A percentile compares a stretch with the other conserved stretches of the same genome.
Evolutionary conservation across 805 yeast species (phyloP).

Genomic region (Monosporozyma aquatica): DNA sequence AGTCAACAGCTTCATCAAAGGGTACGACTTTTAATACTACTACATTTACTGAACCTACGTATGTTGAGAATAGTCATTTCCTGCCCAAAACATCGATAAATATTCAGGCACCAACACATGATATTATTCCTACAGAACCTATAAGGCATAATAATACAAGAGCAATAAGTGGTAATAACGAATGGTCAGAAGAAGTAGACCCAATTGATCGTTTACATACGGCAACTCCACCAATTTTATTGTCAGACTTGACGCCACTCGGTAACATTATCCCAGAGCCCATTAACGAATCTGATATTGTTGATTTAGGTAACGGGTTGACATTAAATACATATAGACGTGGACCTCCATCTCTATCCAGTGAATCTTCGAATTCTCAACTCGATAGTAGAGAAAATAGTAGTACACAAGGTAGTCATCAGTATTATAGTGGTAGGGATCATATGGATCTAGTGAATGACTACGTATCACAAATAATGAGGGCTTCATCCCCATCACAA

Average conservation of each 20-base stretch:
- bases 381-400: neutral
- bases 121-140: neutral
- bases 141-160: neutral
- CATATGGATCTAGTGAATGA: conserved; percentile 19
- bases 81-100: too few species aligned
- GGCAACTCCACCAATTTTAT: neutral
- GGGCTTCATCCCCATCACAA: conserved; percentile 9
- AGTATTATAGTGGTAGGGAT: conserved; percentile 5
- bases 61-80: neutral
- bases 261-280: neutral
- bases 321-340: conserved; percentile 29
- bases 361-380: conserved; percentile 16
- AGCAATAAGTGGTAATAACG: neutral
- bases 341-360: conserved; percentile 34
- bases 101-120: neutral
- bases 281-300: conserved; percentile 10
- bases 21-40: neutral
- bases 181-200: neutral
- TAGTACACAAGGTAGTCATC: neutral
- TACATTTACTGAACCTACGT: neutral
- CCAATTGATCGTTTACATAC: neutral
- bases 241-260: neutral
- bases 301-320: conserved; percentile 30
- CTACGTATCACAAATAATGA: conserved; percentile 24
- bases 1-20: neutral